Evolutionary conservation across 2,329 filamentous ascomycete species (phyloP), one percentile per base, ranked within the genome.

Genomic region (Xylariaceae sp.): DNA sequence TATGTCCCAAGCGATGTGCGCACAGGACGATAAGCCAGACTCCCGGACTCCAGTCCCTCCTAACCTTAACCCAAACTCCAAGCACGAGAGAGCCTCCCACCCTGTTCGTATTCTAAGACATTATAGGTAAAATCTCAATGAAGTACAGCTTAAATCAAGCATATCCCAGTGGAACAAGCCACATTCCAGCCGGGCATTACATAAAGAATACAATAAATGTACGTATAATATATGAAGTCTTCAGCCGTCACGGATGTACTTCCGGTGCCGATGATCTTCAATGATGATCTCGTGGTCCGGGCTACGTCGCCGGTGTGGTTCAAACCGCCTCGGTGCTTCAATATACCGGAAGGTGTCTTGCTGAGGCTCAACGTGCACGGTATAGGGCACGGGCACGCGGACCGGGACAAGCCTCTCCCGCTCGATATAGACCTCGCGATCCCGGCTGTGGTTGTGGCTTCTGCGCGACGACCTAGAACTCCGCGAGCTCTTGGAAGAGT

Each of bases 271-370:
- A 21, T 63, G 67, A 51, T 72, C 70, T 52, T 71, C 70, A 43
- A 72, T 69, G 20, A 71, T 56, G 32, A 72, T 71, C 59, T 71
- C 67, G 41, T 53, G 65, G 6, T 69, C 69, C 1, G 61, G 72
- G 70, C 58, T 75, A 62, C 44, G 70, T 61, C 43, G 70, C 16
- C 67, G 59, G n/a, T 70, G 69, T 1, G 69, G 69, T 32, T 74
- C 73, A 48, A 69, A 71, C 20, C 75, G 70, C 48, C 77, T 71
- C 21, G 79, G 76, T 0, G 77, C 79, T 55, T 83, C 79, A 47
- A 84, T 75, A 62, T 83, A 83, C 6, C 81, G 79, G 64, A 74
- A 84, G 26, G 79, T 79, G 40, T 81, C 80, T 59, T 77, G 77
- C 48, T 71, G 71, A n/a, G 74, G 71, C 3, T 71, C 75, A 5